Conservation (phyloP, 257 asterid genomes). For the Penstemon newberryi region DNA sequence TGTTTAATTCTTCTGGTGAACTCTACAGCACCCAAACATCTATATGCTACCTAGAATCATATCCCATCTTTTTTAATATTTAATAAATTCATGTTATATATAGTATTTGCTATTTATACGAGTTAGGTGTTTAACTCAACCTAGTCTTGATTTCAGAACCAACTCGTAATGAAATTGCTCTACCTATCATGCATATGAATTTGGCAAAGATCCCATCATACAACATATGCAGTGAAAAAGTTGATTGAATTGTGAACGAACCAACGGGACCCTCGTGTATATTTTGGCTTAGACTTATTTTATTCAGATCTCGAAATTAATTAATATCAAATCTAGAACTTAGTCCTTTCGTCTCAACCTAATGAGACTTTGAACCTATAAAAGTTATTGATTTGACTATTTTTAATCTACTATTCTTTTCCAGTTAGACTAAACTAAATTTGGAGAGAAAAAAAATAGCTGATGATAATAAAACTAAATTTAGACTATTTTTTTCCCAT, state of each 20-base stretch:
- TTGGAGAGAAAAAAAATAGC: too few relatives aligned
- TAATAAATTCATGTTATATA: too few relatives aligned
- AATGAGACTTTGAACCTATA: too few relatives aligned
- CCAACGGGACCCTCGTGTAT: background rate
- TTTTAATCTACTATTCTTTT: background rate
- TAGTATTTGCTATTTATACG: too few relatives aligned
- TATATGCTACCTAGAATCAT: conserved; percentile 13
- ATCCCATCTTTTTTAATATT: too few relatives aligned
- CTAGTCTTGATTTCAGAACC: background rate
- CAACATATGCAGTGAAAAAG: background rate
- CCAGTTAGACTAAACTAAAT: background rate
- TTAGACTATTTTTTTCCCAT: background rate
- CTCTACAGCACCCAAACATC: conserved; percentile 7
- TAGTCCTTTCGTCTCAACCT: too few relatives aligned
- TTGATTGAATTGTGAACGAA: conserved; percentile 10
- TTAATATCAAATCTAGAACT: too few relatives aligned
- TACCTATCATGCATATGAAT: conserved; percentile 2
- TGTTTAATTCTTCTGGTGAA: conserved; percentile 29
- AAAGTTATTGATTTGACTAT: too few relatives aligned
- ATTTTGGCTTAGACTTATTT: too few relatives aligned
- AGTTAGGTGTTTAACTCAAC: background rate
- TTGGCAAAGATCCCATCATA: background rate
- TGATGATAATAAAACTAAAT: too few relatives aligned
- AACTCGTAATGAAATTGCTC: background rate
- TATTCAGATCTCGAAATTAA: too few relatives aligned